A percentile compares a stretch with the other conserved stretches of the same genome.
phyloP scores from a whole-genome alignment of 1,139 yeast genomes.

The Chernovozyma aurita region DNA sequence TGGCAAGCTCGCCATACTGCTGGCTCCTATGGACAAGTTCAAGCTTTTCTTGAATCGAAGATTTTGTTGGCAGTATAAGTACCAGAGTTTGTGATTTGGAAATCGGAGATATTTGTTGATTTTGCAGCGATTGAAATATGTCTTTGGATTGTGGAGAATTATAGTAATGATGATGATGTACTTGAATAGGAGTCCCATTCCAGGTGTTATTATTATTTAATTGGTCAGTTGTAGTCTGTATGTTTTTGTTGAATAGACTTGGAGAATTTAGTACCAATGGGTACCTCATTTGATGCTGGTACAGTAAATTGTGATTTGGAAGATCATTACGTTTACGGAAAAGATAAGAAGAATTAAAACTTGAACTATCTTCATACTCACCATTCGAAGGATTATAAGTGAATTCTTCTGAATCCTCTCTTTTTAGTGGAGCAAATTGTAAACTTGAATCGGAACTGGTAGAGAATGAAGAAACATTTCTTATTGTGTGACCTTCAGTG shows the following conservation, averaged over 20 bases:
- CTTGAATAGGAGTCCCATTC: slow-evolving; percentile 23
- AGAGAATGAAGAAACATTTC: slow-evolving; percentile 3
- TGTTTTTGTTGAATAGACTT: not conserved
- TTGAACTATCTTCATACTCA: slow-evolving; percentile 15
- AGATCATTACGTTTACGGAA: slow-evolving; percentile 11
- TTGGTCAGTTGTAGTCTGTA: not conserved
- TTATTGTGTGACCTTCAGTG: not conserved
- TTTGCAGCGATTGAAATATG: not conserved
- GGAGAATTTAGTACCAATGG: slow-evolving; percentile 4
- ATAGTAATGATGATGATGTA: slow-evolving; percentile 46
- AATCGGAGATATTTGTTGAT: slow-evolving; percentile 1
- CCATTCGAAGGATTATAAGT: slow-evolving; percentile 16
- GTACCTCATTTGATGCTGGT: not conserved
- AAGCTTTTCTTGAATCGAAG: slow-evolving; percentile 4
- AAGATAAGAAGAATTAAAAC: slow-evolving; percentile 10
- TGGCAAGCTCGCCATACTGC: slow-evolving; percentile 1
- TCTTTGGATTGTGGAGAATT: slow-evolving; percentile 1
- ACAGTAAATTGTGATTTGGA: not conserved
- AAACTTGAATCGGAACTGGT: slow-evolving; percentile 3
- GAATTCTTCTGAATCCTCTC: slow-evolving; percentile 1
- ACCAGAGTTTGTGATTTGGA: not conserved
- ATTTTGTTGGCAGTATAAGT: too few relatives aligned
- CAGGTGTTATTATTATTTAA: too few relatives aligned
- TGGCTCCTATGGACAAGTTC: slow-evolving; percentile 1
- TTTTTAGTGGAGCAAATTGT: not conserved